Evolutionary conservation across 2,329 filamentous ascomycete genomes (phyloP).

Genomic region (Paracorniculantispora psalliotae): DNA sequence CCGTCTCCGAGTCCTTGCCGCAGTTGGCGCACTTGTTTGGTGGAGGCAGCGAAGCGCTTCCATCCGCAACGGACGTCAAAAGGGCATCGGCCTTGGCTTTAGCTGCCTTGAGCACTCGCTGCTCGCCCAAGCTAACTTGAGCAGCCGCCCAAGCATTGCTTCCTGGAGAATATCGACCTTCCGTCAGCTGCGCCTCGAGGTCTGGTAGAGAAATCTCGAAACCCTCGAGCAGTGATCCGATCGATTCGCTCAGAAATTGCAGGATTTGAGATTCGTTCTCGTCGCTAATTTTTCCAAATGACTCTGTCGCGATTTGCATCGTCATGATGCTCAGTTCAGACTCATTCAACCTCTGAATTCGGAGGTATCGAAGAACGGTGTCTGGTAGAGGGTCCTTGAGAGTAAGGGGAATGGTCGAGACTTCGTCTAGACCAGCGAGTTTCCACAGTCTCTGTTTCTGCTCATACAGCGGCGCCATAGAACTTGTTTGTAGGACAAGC

Average conservation of each 20-base stretch:
- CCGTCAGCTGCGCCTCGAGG: slow-evolving; percentile 27
- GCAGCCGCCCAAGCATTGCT: slow-evolving; percentile 32
- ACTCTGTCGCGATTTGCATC: slow-evolving; percentile 20
- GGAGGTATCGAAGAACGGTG: slow-evolving; percentile 30
- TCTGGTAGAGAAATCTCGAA: slow-evolving; percentile 27
- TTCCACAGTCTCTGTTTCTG: slow-evolving; percentile 31
- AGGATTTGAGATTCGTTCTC: slow-evolving; percentile 29
- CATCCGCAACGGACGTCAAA: slow-evolving; percentile 14
- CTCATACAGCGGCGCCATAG: slow-evolving; percentile 28
- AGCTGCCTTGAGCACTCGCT: slow-evolving; percentile 29
- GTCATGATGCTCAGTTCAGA: slow-evolving; percentile 24
- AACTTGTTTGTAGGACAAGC: slow-evolving; percentile 30
- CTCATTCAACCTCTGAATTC: slow-evolving; percentile 29
- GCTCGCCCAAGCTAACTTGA: slow-evolving; percentile 23
- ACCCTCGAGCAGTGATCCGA: slow-evolving; percentile 24
- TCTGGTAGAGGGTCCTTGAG: slow-evolving; percentile 28
- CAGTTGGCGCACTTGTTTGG: slow-evolving; percentile 24
- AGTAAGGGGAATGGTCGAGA: slow-evolving; percentile 29
- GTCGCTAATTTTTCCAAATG: slow-evolving; percentile 24
- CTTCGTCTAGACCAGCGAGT: slow-evolving; percentile 27
- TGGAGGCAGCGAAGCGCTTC: neutral
- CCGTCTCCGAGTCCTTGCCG: slow-evolving; percentile 22
- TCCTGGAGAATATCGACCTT: slow-evolving; percentile 26
- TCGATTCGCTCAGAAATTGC: slow-evolving; percentile 28
- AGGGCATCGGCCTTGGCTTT: slow-evolving; percentile 28